Percentiles rank a stretch among this genome's conserved stretches.
phyloP scores from a whole-genome alignment of 352 stramenopile genomes.

The Phytophthora crassamura region DNA sequence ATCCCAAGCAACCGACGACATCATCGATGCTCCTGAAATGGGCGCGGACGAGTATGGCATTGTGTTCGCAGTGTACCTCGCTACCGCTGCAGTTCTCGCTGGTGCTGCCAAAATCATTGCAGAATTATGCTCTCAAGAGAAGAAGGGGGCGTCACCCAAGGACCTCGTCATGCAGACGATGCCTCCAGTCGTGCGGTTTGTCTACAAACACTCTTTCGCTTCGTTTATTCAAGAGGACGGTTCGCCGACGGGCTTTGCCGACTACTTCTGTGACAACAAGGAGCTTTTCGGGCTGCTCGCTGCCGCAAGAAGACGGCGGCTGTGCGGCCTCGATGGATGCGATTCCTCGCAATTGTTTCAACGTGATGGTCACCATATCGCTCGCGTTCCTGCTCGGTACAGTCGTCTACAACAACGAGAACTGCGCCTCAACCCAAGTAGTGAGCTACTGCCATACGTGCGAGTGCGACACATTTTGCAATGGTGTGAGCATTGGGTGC shows the following conservation, averaged over 20 bases:
- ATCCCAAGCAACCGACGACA: background rate
- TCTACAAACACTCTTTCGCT: background rate
- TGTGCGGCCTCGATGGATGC: slow-evolving; percentile 11
- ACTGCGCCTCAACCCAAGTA: slow-evolving; percentile 3
- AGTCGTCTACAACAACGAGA: slow-evolving; percentile 33
- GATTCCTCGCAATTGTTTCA: slow-evolving; percentile 6
- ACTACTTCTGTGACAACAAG: slow-evolving; percentile 25
- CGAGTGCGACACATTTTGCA: slow-evolving; percentile 10
- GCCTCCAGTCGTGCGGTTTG: background rate
- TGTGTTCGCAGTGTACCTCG: slow-evolving; percentile 24
- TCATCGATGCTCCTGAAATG: slow-evolving; percentile 7
- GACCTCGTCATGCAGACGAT: slow-evolving; percentile 9
- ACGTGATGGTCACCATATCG: slow-evolving; percentile 19
- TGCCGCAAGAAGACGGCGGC: slow-evolving; percentile 13
- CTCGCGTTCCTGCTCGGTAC: slow-evolving; percentile 24
- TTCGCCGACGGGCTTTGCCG: slow-evolving; percentile 6
- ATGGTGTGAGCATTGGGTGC: slow-evolving; percentile 3
- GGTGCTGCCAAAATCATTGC: slow-evolving; percentile 1
- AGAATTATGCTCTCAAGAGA: slow-evolving; percentile 4
- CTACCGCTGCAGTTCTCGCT: slow-evolving; percentile 9
- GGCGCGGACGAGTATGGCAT: slow-evolving; percentile 8
- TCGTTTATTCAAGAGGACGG: slow-evolving; percentile 17
- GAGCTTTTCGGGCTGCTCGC: slow-evolving; percentile 21
- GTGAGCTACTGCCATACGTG: slow-evolving; percentile 7
- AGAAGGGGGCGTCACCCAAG: slow-evolving; percentile 6